Base-by-base conservation (phyloP, 169 alveolate species). In the Besnoitia besnoiti region DNA sequence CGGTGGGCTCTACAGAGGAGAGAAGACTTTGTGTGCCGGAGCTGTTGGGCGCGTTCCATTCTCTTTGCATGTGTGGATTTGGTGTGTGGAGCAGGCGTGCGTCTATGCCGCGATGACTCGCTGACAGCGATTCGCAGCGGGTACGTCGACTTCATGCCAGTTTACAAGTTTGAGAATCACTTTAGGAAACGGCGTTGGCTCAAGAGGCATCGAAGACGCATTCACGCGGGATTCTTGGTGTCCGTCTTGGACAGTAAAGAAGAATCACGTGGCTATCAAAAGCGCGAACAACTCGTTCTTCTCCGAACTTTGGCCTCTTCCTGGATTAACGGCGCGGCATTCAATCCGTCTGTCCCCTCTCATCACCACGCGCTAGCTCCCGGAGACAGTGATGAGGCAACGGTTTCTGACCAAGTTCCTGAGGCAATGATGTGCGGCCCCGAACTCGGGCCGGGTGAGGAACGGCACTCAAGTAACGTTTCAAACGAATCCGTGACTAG, bases 71-170 rank as follows among this genome's bases (percentile, higher is more conserved):
- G n/a, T n/a, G n/a, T n/a, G n/a, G n/a, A n/a, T n/a, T n/a, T n/a
- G n/a, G n/a, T n/a, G n/a, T n/a, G n/a, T n/a, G n/a, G 5, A n/a
- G 24, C 59, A 77, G 87, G 87, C 12, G 87, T 77, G 61, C n/a
- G 40, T 19, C 47, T 77, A 37, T 77, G 87, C 37, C 49, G 87
- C 4, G 87, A 77, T 21, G 61, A 77, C 21, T 77, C 87, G 37
- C 55, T 77, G 59, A 42, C 87, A 39, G 87, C 87, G 30, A 37
- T 77, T 14, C 87, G 87, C 16, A 77, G 87, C 59, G 87, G 87
- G 44, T 77, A 10, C 30, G 87, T 77, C 59, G 87, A 77, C 59
- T 77, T 77, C 55, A 30, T 27, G n/a, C 87, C 87, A 0, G 87
- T 77, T 35, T 77, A 77, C 87, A 77, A 77, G 35, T 77, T 40